Percentiles rank a stretch among this genome's conserved stretches.
phyloP scores from a whole-genome alignment of 306 rosid species.

The Aeschynomene evenia region DNA sequence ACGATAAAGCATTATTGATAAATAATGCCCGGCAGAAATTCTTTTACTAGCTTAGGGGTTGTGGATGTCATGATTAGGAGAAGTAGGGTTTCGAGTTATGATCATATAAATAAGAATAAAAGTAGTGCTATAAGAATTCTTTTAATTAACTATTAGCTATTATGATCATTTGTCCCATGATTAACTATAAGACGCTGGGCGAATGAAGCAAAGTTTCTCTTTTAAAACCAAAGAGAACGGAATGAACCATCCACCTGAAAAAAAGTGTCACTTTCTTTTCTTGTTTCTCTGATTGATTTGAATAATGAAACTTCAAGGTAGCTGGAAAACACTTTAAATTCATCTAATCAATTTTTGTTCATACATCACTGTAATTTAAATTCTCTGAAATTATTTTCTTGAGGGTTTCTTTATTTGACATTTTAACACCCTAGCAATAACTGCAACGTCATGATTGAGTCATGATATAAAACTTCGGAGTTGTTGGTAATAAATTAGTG shows the following conservation, averaged over 20 bases:
- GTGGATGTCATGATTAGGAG: conserved; percentile 69
- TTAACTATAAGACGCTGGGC: background rate
- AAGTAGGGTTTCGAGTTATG: conserved; percentile 30
- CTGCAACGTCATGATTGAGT: no score
- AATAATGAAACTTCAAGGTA: conserved; percentile 1
- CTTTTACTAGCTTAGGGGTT: conserved; percentile 44
- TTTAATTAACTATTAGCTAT: conserved; percentile 18
- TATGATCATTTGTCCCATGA: conserved; percentile 24
- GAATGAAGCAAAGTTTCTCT: background rate
- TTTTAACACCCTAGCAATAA: no score
- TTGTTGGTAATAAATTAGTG: no score
- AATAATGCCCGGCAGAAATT: conserved; percentile 15
- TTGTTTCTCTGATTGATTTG: background rate
- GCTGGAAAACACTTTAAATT: background rate
- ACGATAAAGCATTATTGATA: no score
- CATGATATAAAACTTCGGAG: no score
- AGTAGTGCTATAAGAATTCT: background rate
- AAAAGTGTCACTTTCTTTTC: background rate
- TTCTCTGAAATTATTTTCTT: no score
- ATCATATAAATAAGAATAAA: conserved; percentile 22
- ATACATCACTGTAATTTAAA: no score
- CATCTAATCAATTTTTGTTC: no score
- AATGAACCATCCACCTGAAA: background rate
- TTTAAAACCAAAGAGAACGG: background rate
- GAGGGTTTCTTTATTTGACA: no score